Evolutionary conservation across 495 filamentous ascomycete species (phyloP).

Genomic region (Penicillium nucicola): DNA sequence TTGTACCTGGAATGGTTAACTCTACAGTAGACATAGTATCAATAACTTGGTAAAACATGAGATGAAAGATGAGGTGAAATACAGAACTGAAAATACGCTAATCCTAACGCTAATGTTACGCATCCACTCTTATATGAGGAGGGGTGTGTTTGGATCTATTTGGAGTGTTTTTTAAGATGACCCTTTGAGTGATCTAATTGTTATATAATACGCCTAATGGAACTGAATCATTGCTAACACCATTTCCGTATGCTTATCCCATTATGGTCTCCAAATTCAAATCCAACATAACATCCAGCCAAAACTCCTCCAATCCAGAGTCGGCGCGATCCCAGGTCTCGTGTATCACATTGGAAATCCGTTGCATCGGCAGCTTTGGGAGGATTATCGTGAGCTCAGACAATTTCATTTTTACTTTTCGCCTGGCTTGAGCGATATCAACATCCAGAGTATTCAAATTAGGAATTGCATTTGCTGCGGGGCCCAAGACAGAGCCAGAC

Average conservation of each 20-base stretch:
- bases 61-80: no score
- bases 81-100: no score
- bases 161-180: no score
- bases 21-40: no score
- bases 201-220: no score
- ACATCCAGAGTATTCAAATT: slow-evolving; percentile 21
- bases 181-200: no score
- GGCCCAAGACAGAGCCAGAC: slow-evolving; percentile 16
- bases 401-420: slow-evolving; percentile 21
- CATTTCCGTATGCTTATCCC: slow-evolving; percentile 8
- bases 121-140: no score
- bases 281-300: slow-evolving; percentile 26
- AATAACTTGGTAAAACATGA: no score
- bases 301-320: slow-evolving; percentile 15
- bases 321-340: slow-evolving; percentile 24
- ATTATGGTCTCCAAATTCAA: slow-evolving; percentile 24
- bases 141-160: no score
- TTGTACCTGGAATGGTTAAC: no score
- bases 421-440: slow-evolving; percentile 25
- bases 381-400: slow-evolving; percentile 22
- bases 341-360: slow-evolving; percentile 17
- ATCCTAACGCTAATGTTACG: no score
- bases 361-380: slow-evolving; percentile 24
- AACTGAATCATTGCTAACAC: no score
- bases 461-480: slow-evolving; percentile 16